Evolutionary conservation across 2,329 filamentous ascomycete species (phyloP), one percentile per base, ranked within the genome.

Genomic region (Aspergillus candidus): DNA sequence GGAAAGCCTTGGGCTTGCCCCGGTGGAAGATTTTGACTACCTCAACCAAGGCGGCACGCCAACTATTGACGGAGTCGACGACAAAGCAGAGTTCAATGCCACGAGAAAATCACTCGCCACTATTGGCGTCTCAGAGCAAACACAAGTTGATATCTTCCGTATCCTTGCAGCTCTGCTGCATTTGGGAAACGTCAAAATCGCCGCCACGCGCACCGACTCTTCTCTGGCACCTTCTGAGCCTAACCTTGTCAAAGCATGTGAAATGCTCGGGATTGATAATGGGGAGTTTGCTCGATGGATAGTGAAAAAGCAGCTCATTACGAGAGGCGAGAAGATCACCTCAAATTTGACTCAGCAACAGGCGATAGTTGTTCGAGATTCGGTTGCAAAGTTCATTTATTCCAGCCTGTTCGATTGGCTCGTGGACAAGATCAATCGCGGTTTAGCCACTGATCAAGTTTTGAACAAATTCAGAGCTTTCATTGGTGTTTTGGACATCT

Each of bases 321-420:
- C 93, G 11, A 82, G 93, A 62, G 93, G 90, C 38, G 93, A 98
- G 67, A 97, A 96, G 74, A 98, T 98, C 57, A 88, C 88, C 27
- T 97, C 93, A 22, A 96, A 96, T 63, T 71, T 98, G 50, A 94
- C 86, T 17, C 88, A 94, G 58, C 88, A 94, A 49, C 91, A 97
- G 69, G 93, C 93, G 27, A 79, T 86, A 32, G 91, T 98, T 45
- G 93, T 98, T 11, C 83, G 91, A 63, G 93, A 98, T 63, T 98
- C 93, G 1, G 93, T 98, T 40, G 90, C 93, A 61, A 98, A 98
- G 67, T 98, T 91, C 70, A 93, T 98, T 54, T 98, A 98, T 71
- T 97, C 93, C 0, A 95, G 90, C 63, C 71, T 98, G 47, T 98
- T 98, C 66, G 93, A 98, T 73, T 98, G 93, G 93, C 78, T 98